These are phyloP conservation scores for Amaranthus tricolor DNA, from an alignment of 179 eudicot species.

Conservation along the genomic window DNA sequence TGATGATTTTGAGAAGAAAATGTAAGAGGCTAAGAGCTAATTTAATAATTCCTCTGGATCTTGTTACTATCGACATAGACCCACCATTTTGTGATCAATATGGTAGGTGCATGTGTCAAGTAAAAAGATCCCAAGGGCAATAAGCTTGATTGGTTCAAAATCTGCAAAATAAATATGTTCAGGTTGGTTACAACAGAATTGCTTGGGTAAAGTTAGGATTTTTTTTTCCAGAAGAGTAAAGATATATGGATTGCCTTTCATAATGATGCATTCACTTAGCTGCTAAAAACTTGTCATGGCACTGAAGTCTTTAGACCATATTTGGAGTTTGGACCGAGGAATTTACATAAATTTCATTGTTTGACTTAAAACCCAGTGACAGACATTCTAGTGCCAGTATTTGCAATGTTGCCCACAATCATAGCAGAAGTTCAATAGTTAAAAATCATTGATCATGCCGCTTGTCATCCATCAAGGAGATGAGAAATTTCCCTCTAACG, in stretches of 20 bases:
- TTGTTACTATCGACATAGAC: too few species aligned
- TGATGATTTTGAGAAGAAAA: neutral
- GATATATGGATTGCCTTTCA: neutral
- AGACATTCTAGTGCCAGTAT: neutral
- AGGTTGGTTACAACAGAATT: neutral
- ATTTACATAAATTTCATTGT: neutral
- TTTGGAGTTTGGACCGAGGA: neutral
- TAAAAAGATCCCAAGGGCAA: too few species aligned
- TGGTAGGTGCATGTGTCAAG: too few species aligned
- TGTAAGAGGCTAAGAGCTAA: too few species aligned
- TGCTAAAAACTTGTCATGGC: neutral
- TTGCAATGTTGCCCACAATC: too few species aligned
- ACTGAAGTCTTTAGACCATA: neutral
- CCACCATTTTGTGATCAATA: too few species aligned
- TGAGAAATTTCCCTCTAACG: neutral
- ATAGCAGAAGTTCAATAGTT: neutral
- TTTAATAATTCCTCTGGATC: too few species aligned
- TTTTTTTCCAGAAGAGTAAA: neutral
- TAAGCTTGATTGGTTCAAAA: neutral
- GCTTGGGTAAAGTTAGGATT: neutral
- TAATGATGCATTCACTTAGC: neutral
- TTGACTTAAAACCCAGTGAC: neutral
- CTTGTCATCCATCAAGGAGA: neutral
- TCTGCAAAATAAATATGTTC: neutral
- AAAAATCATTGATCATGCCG: neutral